Evolutionary conservation across 306 rosid species (phyloP).

Genomic region (Trifolium pratense): DNA sequence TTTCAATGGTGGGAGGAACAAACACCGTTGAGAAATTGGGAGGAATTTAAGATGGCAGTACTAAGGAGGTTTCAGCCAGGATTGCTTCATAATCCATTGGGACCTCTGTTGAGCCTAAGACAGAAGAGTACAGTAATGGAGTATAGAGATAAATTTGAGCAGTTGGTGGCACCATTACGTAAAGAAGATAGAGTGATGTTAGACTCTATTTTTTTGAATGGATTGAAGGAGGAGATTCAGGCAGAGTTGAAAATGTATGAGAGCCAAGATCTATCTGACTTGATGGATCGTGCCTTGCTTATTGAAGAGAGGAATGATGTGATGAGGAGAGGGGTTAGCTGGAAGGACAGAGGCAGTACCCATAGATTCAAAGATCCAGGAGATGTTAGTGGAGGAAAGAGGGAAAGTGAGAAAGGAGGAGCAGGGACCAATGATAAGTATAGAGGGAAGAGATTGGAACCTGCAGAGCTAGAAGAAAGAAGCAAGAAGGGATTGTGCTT

Average conservation of each 20-base stretch:
- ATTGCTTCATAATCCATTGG: neutral
- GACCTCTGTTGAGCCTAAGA: neutral
- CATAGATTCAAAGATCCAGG: no score
- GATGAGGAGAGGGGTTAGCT: no score
- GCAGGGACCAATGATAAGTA: no score
- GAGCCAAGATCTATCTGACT: fast-evolving
- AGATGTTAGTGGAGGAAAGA: no score
- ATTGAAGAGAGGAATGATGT: no score
- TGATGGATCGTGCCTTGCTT: neutral
- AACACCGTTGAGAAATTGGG: neutral
- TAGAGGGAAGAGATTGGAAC: no score
- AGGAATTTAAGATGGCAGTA: neutral
- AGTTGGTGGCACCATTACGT: neutral
- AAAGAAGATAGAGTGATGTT: neutral
- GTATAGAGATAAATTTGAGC: neutral
- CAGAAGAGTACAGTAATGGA: neutral
- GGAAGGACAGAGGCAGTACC: no score
- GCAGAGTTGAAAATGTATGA: neutral
- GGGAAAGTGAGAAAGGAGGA: no score
- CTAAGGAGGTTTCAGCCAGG: neutral
- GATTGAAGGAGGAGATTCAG: neutral
- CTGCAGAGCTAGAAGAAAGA: no score
- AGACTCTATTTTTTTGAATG: neutral
- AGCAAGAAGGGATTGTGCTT: no score
- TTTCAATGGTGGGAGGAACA: neutral